A percentile compares a stretch with the other conserved stretches of the same genome.
These are phyloP conservation scores for Trichoderma citrinoviride DNA, from an alignment of 2,329 filamentous ascomycete species.

Conservation along the genomic window DNA sequence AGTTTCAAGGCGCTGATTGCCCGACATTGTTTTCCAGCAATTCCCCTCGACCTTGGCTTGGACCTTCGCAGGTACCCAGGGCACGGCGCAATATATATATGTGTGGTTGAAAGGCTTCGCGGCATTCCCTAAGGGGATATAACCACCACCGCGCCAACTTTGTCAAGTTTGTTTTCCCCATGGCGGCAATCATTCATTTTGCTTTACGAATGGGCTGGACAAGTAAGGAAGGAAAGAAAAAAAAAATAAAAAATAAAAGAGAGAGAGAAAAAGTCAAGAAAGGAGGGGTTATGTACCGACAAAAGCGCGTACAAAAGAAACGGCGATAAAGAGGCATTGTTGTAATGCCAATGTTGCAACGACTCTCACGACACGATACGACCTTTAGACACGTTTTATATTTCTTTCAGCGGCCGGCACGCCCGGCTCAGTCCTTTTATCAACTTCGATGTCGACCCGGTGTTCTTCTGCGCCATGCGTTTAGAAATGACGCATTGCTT, in stretches of 20 bases:
- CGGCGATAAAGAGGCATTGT: constrained; percentile 11
- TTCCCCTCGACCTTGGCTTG: constrained; percentile 4
- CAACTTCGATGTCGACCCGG: constrained; percentile 3
- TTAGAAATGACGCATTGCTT: constrained; percentile 5
- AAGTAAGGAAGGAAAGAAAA: not conserved
- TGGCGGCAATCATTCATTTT: constrained; percentile 18
- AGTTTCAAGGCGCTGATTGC: constrained; percentile 1
- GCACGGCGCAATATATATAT: constrained; percentile 29
- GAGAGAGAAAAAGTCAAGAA: constrained; percentile 19
- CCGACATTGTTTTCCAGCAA: not conserved
- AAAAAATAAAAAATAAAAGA: constrained; percentile 16
- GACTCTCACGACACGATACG: constrained; percentile 30
- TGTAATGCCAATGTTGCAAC: constrained; percentile 25
- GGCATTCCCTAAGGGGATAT: constrained; percentile 35
- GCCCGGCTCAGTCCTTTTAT: not conserved
- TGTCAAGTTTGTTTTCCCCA: not conserved
- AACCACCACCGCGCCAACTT: constrained; percentile 24
- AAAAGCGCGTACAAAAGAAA: constrained; percentile 12
- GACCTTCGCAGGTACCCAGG: constrained; percentile 14
- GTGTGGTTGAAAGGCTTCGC: constrained; percentile 41
- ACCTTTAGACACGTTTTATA: constrained; percentile 22
- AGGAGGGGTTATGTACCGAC: not conserved
- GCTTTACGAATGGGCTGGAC: not conserved
- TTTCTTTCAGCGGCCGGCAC: constrained; percentile 1
- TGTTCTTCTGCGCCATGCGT: not conserved